These are phyloP conservation scores for Diospyros kaki DNA, from an alignment of 148 eudicot species.

Conservation along the genomic window DNA sequence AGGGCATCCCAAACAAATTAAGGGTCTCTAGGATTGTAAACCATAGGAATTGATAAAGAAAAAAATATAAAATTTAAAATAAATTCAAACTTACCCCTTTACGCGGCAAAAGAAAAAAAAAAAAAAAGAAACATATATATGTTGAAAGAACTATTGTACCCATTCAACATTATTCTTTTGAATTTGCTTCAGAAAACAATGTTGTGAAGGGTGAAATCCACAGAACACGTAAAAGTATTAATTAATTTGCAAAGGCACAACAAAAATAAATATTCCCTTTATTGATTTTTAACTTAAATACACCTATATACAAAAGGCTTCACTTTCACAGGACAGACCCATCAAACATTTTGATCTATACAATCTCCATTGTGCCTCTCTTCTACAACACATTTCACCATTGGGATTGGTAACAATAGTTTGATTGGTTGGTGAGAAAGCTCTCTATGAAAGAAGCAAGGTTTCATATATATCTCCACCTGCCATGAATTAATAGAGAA, in stretches of 20 bases:
- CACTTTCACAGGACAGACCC: not conserved
- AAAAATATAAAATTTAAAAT: no score
- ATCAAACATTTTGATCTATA: not conserved
- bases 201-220: no score
- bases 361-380: not conserved
- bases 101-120: no score
- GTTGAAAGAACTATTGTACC: no score
- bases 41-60: no score
- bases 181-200: no score
- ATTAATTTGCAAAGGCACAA: not conserved
- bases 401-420: not conserved
- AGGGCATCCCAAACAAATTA: no score
- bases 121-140: no score
- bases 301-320: conserved; percentile 8
- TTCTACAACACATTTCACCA: not conserved
- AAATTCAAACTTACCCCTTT: no score
- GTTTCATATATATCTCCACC: not conserved
- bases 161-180: no score
- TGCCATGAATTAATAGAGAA: not conserved
- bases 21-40: no score
- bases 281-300: conserved; percentile 7
- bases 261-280: conserved; percentile 1
- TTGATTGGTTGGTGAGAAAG: conserved; percentile 11
- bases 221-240: not conserved
- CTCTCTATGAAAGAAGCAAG: not conserved